Evolutionary conservation across 306 rosid species (phyloP), one percentile per base, ranked within the genome.

Genomic region (Pueraria montana): DNA sequence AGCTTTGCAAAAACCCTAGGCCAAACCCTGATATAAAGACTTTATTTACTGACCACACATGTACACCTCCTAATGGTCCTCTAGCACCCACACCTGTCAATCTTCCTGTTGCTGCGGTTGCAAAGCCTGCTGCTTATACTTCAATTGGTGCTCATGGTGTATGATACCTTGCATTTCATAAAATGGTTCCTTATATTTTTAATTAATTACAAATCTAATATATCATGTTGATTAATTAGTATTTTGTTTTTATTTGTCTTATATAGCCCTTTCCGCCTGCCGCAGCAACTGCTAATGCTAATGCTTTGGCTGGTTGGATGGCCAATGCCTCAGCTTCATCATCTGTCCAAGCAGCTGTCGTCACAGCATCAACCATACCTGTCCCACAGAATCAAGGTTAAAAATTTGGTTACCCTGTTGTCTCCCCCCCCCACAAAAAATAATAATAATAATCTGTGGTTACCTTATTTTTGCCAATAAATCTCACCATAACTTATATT

Each of bases 221-320:
- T 69, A 38, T 46, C 49, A 12, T 77, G 53, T 53, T 75, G 72
- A 77, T 80, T 83, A 48, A 81, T 78, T 38, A 49, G 55, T 77
- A 3, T 40, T 52, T 74, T 53, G 38, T 45, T 80, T 74, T 53
- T 36, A 20, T 85, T 65, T 59, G 67, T 79, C 80, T 80, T 86
- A 20, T 81, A 16, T 71, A 94, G 98, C 97, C 96, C 67, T 87
- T 92, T 79, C 94, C 91, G 24, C 94, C 93, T 3, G 48, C 91
- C 32, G 90, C 90, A 20, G 90, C 91, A 59, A 75, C 93, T 80
- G 93, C 92, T n/a, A 92, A 89, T 87, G 83, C 95, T 38, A 92
- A 89, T 86, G 97, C 97, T 82, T 89, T 94, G 85, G 92, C 95
- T 20, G 97, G 98, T 80, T 92, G 98, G 98, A 91, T 94, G 98